Evolutionary conservation across 352 stramenopile species (phyloP).

Genomic region (Phytophthora meadii): DNA sequence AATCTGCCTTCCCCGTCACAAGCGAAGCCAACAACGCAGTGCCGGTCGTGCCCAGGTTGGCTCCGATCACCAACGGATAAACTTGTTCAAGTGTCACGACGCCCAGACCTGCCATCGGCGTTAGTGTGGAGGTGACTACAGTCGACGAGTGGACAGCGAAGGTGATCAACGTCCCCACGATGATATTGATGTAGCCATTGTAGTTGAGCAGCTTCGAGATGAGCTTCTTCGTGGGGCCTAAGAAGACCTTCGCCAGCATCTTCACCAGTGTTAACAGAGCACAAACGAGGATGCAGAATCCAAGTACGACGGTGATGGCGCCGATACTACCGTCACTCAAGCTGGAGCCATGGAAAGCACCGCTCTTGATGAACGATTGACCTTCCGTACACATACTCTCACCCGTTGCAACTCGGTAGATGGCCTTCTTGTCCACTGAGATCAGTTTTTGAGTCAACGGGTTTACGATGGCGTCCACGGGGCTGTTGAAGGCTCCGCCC

Average conservation of each 20-base stretch:
- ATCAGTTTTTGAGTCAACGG: conserved; percentile 40
- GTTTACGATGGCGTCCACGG: conserved; percentile 46
- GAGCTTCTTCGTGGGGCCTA: conserved; percentile 78
- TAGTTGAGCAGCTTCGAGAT: conserved; percentile 87
- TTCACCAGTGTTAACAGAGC: conserved; percentile 49
- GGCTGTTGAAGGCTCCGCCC: conserved; percentile 43
- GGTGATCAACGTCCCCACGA: conserved; percentile 81
- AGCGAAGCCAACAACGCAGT: conserved; percentile 84
- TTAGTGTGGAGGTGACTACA: conserved; percentile 87
- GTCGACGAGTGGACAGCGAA: conserved; percentile 90
- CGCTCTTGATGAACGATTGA: conserved; percentile 40
- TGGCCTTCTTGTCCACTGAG: conserved; percentile 39
- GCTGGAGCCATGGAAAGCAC: conserved; percentile 33
- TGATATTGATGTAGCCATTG: conserved; percentile 89
- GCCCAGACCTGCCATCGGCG: conserved; percentile 88
- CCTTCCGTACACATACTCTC: conserved; percentile 26
- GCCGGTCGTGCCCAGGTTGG: conserved; percentile 91
- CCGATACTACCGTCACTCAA: conserved; percentile 48
- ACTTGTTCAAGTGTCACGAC: conserved; percentile 88
- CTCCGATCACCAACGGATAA: conserved; percentile 89
- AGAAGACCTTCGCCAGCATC: conserved; percentile 62
- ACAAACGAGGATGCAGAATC: conserved; percentile 47
- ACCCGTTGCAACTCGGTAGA: conserved; percentile 39
- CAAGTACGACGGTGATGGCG: conserved; percentile 48
- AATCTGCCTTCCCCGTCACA: conserved; percentile 70